phyloP scores from a whole-genome alignment of 2,329 filamentous ascomycete genomes.

The Calonectria hawksworthii region DNA sequence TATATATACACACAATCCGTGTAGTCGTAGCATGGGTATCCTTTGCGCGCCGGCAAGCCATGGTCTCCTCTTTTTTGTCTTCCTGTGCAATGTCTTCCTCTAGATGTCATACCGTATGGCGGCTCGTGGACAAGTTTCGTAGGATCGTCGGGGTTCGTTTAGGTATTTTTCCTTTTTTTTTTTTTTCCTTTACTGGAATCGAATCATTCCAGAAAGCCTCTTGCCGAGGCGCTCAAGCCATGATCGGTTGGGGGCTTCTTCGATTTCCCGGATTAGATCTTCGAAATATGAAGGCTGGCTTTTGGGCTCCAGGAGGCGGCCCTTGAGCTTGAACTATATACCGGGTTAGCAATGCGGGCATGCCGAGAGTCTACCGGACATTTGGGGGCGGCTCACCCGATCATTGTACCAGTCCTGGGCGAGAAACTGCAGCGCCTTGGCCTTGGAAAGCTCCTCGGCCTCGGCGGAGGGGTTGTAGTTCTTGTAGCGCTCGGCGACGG shows the following conservation, averaged over 20 bases:
- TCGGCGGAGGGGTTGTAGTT: conserved; percentile 55
- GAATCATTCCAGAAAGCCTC: conserved; percentile 70
- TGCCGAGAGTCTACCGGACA: not conserved
- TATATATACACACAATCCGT: conserved; percentile 27
- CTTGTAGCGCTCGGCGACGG: conserved; percentile 53
- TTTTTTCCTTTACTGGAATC: conserved; percentile 61
- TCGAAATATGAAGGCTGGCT: conserved; percentile 76
- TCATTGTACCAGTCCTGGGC: conserved; percentile 71
- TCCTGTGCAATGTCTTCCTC: not conserved
- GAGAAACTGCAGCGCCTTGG: conserved; percentile 71
- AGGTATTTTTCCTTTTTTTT: not conserved
- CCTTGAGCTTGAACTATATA: conserved; percentile 57
- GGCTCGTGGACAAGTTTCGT: not conserved
- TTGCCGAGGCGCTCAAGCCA: conserved; percentile 67
- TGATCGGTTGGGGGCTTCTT: conserved; percentile 71
- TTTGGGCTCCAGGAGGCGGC: conserved; percentile 67
- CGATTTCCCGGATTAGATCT: conserved; percentile 72
- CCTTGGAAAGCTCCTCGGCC: conserved; percentile 67
- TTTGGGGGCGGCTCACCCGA: conserved; percentile 56
- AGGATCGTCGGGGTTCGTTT: too few relatives aligned
- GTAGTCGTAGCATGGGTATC: conserved; percentile 38
- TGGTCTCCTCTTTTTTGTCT: conserved; percentile 13
- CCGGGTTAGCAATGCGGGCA: conserved; percentile 24
- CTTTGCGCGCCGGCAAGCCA: conserved; percentile 32
- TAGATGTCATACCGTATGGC: not conserved